phyloP scores from a whole-genome alignment of 2,329 filamentous ascomycete genomes.

The Alternaria consortialis region DNA sequence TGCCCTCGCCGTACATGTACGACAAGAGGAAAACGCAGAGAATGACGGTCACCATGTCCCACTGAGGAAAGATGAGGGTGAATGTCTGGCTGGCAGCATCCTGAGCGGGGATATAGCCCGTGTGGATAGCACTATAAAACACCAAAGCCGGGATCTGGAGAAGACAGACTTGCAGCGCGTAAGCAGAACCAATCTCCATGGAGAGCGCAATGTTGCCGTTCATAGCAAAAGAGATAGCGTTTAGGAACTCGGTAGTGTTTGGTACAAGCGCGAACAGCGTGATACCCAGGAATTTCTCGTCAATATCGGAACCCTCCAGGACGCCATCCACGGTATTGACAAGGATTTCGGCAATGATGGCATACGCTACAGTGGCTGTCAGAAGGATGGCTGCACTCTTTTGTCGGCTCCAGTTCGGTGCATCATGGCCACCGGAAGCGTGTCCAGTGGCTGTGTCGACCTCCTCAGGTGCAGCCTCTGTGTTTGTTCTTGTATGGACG shows the following conservation, averaged over 20 bases:
- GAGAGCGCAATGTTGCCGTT: constrained; percentile 98
- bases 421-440: constrained; percentile 77
- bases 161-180: constrained; percentile 93
- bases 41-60: constrained; percentile 98
- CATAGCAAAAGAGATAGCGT: constrained; percentile 99
- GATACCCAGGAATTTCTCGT: constrained; percentile 97
- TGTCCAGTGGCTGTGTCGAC: constrained; percentile 55
- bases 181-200: constrained; percentile 98
- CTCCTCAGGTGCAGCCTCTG: constrained; percentile 62
- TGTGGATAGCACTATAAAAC: constrained; percentile 83
- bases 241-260: constrained; percentile 98
- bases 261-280: constrained; percentile 96
- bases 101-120: constrained; percentile 62
- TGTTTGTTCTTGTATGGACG: constrained; percentile 50
- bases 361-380: constrained; percentile 88
- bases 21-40: constrained; percentile 94
- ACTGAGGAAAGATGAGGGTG: constrained; percentile 92
- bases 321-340: constrained; percentile 99
- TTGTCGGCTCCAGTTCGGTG: constrained; percentile 94
- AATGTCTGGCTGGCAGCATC: constrained; percentile 73
- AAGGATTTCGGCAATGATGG: constrained; percentile 95
- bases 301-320: constrained; percentile 85
- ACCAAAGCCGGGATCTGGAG: constrained; percentile 94
- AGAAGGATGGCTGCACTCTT: constrained; percentile 93
- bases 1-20: constrained; percentile 97